phyloP scores from a whole-genome alignment of 495 filamentous ascomycete species.

The Neurospora africana region DNA sequence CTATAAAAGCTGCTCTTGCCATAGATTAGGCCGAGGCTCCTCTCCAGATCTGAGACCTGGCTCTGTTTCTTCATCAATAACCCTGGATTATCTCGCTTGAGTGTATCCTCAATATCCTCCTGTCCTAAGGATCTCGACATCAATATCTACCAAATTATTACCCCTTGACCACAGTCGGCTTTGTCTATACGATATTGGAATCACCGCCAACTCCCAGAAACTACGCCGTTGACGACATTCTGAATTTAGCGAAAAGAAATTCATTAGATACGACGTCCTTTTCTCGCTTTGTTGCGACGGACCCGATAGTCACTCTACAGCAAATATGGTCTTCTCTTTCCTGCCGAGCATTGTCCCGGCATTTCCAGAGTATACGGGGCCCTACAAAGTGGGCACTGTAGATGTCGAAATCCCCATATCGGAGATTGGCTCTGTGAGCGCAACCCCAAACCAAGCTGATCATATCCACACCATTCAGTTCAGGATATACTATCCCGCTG shows the following conservation, averaged over 20 bases:
- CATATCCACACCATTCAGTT: constrained; percentile 57
- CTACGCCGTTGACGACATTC: background rate
- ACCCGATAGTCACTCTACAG: background rate
- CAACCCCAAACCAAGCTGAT: constrained; percentile 36
- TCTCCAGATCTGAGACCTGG: background rate
- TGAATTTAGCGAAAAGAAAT: background rate
- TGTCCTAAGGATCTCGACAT: background rate
- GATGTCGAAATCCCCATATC: constrained; percentile 63
- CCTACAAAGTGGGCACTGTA: constrained; percentile 60
- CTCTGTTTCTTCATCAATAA: background rate
- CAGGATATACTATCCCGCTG: constrained; percentile 64
- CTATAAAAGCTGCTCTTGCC: background rate
- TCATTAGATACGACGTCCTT: background rate
- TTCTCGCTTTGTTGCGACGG: background rate
- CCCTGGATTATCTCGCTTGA: background rate
- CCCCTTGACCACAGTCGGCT: background rate
- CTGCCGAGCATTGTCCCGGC: constrained; percentile 36
- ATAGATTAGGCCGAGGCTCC: background rate
- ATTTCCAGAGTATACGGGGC: constrained; percentile 61
- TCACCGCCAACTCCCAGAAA: background rate
- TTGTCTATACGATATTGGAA: background rate
- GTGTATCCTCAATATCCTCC: background rate
- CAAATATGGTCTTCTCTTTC: constrained; percentile 12
- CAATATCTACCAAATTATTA: too few relatives aligned
- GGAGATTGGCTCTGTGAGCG: constrained; percentile 42